Evolutionary conservation across 2,329 filamentous ascomycete genomes (phyloP), one percentile per base, ranked within the genome.

Genomic region (Leptoxyphium fumago): DNA sequence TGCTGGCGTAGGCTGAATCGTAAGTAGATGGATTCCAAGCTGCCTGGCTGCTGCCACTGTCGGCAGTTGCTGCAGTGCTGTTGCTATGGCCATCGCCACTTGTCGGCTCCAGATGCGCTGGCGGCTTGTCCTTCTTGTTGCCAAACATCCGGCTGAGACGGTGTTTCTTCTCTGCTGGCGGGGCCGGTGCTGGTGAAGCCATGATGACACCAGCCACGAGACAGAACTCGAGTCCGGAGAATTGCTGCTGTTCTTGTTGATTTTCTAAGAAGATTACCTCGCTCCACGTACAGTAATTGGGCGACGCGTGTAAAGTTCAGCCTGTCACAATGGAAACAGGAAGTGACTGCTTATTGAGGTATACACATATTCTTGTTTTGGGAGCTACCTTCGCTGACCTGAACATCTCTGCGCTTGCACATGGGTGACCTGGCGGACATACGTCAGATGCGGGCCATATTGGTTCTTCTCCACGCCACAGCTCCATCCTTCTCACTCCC

Each of bases 1-100:
- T 54, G 38, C 50, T 53, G 10, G 47, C 53, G 42, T 55, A 55
- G 29, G 53, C 53, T 5, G 53, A 55, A 40, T 55, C 53, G 2
- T 32, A 11, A 5, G 17, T 17, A 13, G 26, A 15, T 11, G 13
- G 11, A 18, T 14, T 11, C 17, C 13, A 21, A 4, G 38, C 5
- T 9, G 32, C 32, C 32, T 36, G 32, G 32, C 32, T 36, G 32
- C 32, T 36, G 32, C 32, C 9, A 36, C 32, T 36, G 13, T 36
- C 32, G 11, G 15, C 32, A 36, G 32, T 13, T 15, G 32, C 13
- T 15, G 11, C 32, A 36, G 11, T 36, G 3, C 9, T 13, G 15
- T 36, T 36, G 21, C 21, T 26, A 26, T 26, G 21, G 21, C 21
- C 21, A 13, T 36, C 32, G 11, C 13, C 13, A 13, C 13, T 13